Base-by-base conservation (phyloP, 1,139 yeast genomes). In the Yamadazyma trypodendri region DNA sequence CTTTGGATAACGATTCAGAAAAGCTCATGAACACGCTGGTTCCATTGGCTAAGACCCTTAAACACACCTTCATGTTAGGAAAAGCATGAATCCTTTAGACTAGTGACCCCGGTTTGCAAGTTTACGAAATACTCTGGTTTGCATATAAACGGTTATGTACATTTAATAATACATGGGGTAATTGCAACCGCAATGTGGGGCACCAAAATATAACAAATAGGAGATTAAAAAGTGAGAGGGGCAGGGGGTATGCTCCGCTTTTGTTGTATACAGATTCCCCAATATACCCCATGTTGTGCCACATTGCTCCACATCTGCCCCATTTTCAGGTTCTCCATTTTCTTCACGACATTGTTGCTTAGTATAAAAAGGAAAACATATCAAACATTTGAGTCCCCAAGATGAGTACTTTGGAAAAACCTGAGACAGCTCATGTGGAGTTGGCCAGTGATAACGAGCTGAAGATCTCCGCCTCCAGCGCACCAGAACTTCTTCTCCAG, bases 1-100 rank as follows among this genome's bases (percentile, higher is more conserved):
- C 42, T 12, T 22, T 35, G 24, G 41, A 38, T 22, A 31, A 14
- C n/a, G 39, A 41, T 20, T 37, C 39, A 7, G 37, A 36, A 8
- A 18, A 24, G n/a, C 33, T 40, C 12, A 35, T 42, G 14, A 3
- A 22, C 1, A 35, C 35, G 5, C 10, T 12, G 6, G 46, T 42
- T 3, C 40, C 42, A 5, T 18, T 38, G 5, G 28, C 28, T 2
- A 31, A 28, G 17, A 34, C 37, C 2, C 13, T 42, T 2, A 32
- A 34, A 22, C 36, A 35, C n/a, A 10, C 25, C 5, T 21, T 32
- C 13, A 24, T 6, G 6, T 28, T 28, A 12, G 23, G 29, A n/a
- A 27, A 27, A 12, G 29, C 29, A 3, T 27, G 14, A 23, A 23
- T 9, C 4, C 5, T 18, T n/a, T n/a, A n/a, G n/a, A n/a, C n/a